Conservation (phyloP, 768 basidiomycete species). For the Leccinum obscurum region DNA sequence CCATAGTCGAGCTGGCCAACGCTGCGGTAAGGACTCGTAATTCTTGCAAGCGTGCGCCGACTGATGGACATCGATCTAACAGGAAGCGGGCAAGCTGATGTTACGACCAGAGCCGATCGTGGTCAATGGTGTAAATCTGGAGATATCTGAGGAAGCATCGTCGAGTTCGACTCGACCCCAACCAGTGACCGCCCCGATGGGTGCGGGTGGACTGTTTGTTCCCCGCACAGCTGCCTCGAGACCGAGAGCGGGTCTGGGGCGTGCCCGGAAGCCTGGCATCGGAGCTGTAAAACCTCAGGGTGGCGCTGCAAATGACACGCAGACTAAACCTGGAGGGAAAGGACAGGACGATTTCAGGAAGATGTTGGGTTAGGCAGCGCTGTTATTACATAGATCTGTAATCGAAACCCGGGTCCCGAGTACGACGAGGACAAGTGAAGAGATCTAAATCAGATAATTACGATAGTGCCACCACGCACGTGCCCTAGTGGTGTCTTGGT, state of each 20-base stretch:
- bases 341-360: conserved; percentile 85
- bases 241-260: conserved; percentile 72
- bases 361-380: conserved; percentile 48
- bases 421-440: neutral
- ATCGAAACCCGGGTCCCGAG: neutral
- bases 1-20: conserved; percentile 64
- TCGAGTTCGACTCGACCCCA: conserved; percentile 33
- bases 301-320: conserved; percentile 12
- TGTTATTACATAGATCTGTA: neutral
- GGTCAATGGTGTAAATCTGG: conserved; percentile 61
- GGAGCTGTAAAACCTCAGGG: conserved; percentile 17
- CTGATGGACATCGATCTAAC: conserved; percentile 2
- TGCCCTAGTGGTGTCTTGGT: conserved; percentile 8
- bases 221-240: conserved; percentile 65
- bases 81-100: conserved; percentile 86
- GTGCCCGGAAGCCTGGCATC: conserved; percentile 42
- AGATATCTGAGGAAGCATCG: conserved; percentile 55
- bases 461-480: neutral
- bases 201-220: conserved; percentile 56
- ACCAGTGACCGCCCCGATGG: conserved; percentile 37
- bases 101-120: conserved; percentile 69
- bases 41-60: neutral
- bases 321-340: conserved; percentile 20
- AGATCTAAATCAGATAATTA: neutral
- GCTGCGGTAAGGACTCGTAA: conserved; percentile 50